A percentile compares a stretch with the other conserved stretches of the same genome.
These are phyloP conservation scores for Dentipellis fragilis DNA, from an alignment of 768 basidiomycete species.

Conservation along the genomic window DNA sequence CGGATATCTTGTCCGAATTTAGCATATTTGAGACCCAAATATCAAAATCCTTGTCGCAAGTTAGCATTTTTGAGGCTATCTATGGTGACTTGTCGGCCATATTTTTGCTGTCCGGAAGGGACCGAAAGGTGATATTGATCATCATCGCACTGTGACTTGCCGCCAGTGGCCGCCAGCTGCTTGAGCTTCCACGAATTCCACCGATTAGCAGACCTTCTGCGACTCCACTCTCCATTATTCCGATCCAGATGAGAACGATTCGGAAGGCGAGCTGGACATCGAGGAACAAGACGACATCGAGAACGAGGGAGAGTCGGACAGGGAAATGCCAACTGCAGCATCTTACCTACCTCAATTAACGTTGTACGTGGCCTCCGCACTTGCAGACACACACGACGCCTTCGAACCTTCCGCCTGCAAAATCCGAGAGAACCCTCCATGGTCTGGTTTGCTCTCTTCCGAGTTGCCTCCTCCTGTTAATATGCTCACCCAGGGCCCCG, in stretches of 20 bases:
- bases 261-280: not conserved
- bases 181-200: no score
- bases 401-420: not conserved
- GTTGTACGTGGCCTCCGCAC: not conserved
- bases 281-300: not conserved
- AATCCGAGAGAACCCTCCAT: not conserved
- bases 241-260: not conserved
- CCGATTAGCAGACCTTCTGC: not conserved
- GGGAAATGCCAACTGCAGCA: not conserved
- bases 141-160: no score
- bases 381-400: not conserved
- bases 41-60: no score
- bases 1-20: no score
- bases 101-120: no score
- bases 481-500: no score
- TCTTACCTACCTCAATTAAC: not conserved
- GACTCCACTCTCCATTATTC: not conserved
- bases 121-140: no score
- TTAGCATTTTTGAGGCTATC: not conserved
- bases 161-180: no score
- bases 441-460: no score
- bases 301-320: no score
- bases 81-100: not conserved
- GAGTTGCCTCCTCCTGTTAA: no score
- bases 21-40: no score